These are phyloP conservation scores for Harringtonia lauricola DNA, from an alignment of 2,329 filamentous ascomycete genomes.

Conservation along the genomic window DNA sequence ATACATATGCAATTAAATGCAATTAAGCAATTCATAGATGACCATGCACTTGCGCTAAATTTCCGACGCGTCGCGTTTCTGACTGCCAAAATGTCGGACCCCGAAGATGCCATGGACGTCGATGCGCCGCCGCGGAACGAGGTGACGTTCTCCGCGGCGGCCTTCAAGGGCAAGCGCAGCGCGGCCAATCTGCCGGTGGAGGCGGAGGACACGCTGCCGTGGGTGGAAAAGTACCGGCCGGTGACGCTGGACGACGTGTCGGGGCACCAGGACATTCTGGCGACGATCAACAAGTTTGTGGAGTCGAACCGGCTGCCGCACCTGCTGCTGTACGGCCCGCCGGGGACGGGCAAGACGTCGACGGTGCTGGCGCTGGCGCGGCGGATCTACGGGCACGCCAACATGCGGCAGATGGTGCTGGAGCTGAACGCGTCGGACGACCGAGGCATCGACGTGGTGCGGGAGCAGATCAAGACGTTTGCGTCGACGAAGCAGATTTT, in stretches of 20 bases:
- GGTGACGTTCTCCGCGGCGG: slow-evolving; percentile 61
- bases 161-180: slow-evolving; percentile 74
- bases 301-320: slow-evolving; percentile 90
- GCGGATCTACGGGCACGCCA: slow-evolving; percentile 81
- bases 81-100: slow-evolving; percentile 40
- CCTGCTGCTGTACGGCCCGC: slow-evolving; percentile 90
- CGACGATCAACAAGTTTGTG: slow-evolving; percentile 96
- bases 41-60: too few relatives aligned
- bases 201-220: slow-evolving; percentile 87
- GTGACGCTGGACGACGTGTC: slow-evolving; percentile 84
- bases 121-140: slow-evolving; percentile 37
- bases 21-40: too few relatives aligned
- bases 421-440: slow-evolving; percentile 97
- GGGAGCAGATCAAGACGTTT: slow-evolving; percentile 99
- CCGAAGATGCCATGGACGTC: slow-evolving; percentile 51
- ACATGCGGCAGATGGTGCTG: slow-evolving; percentile 96
- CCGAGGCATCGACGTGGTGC: slow-evolving; percentile 92
- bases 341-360: slow-evolving; percentile 94
- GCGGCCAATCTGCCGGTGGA: slow-evolving; percentile 90
- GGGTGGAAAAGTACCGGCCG: slow-evolving; percentile 97
- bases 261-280: slow-evolving; percentile 92
- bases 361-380: slow-evolving; percentile 89
- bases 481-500: slow-evolving; percentile 98
- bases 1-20: too few relatives aligned
- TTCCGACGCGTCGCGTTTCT: slow-evolving; percentile 2